phyloP scores from a whole-genome alignment of 2,329 filamentous ascomycete species.

The Thyridium curvatum region DNA sequence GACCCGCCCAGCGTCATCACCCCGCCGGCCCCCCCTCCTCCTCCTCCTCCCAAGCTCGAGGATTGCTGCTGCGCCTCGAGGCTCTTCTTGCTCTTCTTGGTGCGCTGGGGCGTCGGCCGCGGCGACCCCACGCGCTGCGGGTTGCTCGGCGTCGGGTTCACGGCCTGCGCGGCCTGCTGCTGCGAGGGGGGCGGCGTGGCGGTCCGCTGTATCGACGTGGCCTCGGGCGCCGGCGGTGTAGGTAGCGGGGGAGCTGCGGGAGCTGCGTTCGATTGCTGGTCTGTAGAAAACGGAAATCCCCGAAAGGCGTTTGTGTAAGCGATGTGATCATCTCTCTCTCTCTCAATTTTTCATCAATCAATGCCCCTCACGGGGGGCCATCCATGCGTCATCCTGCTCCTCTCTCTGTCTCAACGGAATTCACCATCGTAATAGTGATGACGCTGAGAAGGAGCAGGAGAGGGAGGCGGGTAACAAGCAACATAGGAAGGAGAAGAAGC shows the following conservation, averaged over 20 bases:
- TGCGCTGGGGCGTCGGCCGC: conserved; percentile 31
- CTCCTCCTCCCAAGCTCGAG: conserved; percentile 10
- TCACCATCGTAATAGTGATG: too few species aligned
- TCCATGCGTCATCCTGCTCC: too few species aligned
- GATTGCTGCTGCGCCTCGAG: conserved; percentile 26
- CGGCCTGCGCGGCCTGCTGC: neutral
- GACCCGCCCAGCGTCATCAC: conserved; percentile 61
- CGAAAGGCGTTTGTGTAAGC: conserved; percentile 48
- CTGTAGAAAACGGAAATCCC: conserved; percentile 34
- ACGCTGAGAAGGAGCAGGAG: too few species aligned
- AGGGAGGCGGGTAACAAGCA: conserved; percentile 33
- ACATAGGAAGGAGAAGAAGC: conserved; percentile 29
- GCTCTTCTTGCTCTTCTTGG: conserved; percentile 49
- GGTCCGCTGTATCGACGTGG: conserved; percentile 40
- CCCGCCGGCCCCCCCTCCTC: too few species aligned
- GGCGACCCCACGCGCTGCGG: conserved; percentile 43
- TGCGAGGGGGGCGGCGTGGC: conserved; percentile 30
- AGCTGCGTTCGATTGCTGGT: conserved; percentile 26
- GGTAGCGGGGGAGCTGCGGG: conserved; percentile 44
- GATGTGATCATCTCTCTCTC: conserved; percentile 22
- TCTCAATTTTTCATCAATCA: too few species aligned
- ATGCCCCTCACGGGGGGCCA: too few species aligned
- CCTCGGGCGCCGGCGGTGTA: conserved; percentile 47
- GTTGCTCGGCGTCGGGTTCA: neutral
- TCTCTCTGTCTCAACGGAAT: too few species aligned